phyloP scores from a whole-genome alignment of 208 protist species.

The Leishmania martiniquensis region DNA sequence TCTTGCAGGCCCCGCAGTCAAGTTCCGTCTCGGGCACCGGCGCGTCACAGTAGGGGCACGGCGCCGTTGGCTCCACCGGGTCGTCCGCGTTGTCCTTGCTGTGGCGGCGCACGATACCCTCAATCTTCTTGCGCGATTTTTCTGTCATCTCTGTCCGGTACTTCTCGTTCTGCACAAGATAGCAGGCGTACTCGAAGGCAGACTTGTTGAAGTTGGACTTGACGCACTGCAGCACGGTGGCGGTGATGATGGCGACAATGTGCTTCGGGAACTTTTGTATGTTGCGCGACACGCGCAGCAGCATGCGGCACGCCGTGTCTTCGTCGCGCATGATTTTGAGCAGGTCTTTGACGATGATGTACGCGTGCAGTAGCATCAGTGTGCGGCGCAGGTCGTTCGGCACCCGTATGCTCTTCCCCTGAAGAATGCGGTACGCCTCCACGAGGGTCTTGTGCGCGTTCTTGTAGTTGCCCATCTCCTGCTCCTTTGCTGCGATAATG shows the following conservation, averaged over 20 bases:
- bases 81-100: conserved; percentile 81
- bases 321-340: conserved; percentile 92
- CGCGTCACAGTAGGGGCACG: conserved; percentile 95
- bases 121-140: conserved; percentile 96
- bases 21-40: conserved; percentile 90
- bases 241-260: conserved; percentile 95
- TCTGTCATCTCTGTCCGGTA: conserved; percentile 93
- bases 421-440: conserved; percentile 92
- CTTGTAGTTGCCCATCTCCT: conserved; percentile 95
- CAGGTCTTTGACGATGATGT: conserved; percentile 96
- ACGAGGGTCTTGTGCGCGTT: conserved; percentile 95
- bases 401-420: conserved; percentile 84
- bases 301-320: conserved; percentile 93
- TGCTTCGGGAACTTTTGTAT: conserved; percentile 96
- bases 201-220: conserved; percentile 89
- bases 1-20: conserved; percentile 95
- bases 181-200: conserved; percentile 96
- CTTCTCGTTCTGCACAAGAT: conserved; percentile 95
- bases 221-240: conserved; percentile 96
- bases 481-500: conserved; percentile 95
- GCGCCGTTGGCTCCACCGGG: conserved; percentile 79
- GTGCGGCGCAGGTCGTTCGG: conserved; percentile 90
- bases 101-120: conserved; percentile 93
- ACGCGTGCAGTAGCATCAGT: conserved; percentile 97
- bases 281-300: conserved; percentile 95